Evolutionary conservation across 1,139 yeast genomes (phyloP), one percentile per base, ranked within the genome.

Genomic region (Candida buenavistaensis): DNA sequence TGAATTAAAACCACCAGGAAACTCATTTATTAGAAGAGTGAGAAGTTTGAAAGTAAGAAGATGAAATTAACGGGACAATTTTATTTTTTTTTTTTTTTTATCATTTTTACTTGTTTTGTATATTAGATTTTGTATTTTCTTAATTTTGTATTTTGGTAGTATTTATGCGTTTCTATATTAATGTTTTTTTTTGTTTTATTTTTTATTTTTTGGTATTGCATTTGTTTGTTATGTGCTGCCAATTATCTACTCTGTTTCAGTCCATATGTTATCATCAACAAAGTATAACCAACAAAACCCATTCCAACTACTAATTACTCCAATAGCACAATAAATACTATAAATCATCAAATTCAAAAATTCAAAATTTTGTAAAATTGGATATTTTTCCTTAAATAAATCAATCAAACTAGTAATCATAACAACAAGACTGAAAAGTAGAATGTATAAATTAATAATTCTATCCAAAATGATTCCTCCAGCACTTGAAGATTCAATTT

Each of bases 201-300:
- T 20, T 20, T 20, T 20, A 20, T 9, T 20, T 9, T 20, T 9
- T 20, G 23, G 8, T 27, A 8, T 15, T n/a, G 11, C 9, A 17
- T 27, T 17, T 23, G 24, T 31, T 19, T 6, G 21, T 16, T 11
- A n/a, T n/a, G n/a, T n/a, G n/a, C n/a, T n/a, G n/a, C n/a, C n/a
- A n/a, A n/a, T n/a, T n/a, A n/a, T n/a, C n/a, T n/a, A n/a, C n/a
- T n/a, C n/a, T n/a, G n/a, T n/a, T 33, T 50, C 54, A 10, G 33
- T 51, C 88, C 88, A 81, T 5, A 82, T 62, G 4, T 73, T 65
- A 46, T 83, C 92, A 48, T 82, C 86, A 36, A 87, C 80, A 55
- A 89, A 85, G 55, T 87, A 90, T 32, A 86, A 64, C 95, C 96
- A 88, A 39, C 85, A 78, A 46, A 92, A 77, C 2, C 95, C 94